Base-by-base conservation (phyloP, 768 basidiomycete genomes). In the Cubamyces lactineus region DNA sequence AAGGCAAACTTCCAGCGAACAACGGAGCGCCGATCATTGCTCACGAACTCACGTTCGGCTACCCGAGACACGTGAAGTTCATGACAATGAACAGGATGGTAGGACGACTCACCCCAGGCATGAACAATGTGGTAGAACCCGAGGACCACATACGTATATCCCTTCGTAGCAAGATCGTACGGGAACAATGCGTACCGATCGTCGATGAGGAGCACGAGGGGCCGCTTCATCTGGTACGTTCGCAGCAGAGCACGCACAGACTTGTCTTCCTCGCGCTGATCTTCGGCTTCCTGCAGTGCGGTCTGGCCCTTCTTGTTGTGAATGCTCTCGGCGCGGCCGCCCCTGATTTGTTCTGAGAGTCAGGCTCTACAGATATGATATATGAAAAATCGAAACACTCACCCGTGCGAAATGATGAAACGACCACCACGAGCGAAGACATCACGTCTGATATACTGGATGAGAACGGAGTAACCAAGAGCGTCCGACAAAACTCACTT, bases 391-490 rank as follows among this genome's bases (percentile, higher is more conserved):
- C 15, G 61, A 53, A 34, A 39, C 34, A 70, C 83, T 57, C 63
- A 94, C 92, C 91, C 92, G 71, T 94, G 92, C 8, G 92, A 94
- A 52, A 94, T 84, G 46, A 94, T 91, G 5, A 92, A 69, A 63
- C 78, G 84, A 16, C 92, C 92, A 16, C 73, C 78, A 43, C 86
- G 81, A 48, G 80, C 76, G 67, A 89, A 93, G 16, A 78, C 67
- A 67, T 94, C 92, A 11, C 89, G 87, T 49, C 92, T 93, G 62
- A 12, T 62, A 34, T 45, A 49, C 17, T n/a, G 48, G 12, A 54
- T 17, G 24, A 42, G 28, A 38, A 15, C 11, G 56, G 48, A 34
- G 53, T 57, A 54, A n/a, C 24, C 34, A 15, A 57, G 39, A 21
- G 19, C 17, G n/a, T 11, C 0, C 48, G 54, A 41, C 21, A 11